A percentile compares a stretch with the other conserved stretches of the same genome.
phyloP scores from a whole-genome alignment of 331 rosid genomes.

The Erythrophleum ivorense region DNA sequence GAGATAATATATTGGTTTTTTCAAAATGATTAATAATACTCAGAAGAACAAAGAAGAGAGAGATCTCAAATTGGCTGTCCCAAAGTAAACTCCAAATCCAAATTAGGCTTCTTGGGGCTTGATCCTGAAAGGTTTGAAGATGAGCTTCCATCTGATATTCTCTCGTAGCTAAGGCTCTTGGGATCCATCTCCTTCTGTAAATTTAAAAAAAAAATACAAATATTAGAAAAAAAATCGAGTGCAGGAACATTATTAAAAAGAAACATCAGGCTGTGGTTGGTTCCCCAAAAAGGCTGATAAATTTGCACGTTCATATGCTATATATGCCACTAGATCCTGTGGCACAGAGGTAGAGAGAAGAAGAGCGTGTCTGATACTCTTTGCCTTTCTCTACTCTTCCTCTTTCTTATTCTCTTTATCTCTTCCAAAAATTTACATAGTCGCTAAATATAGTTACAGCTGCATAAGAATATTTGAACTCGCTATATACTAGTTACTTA shows the following conservation, averaged over 20 bases:
- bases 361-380: no score
- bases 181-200: constrained; percentile 75
- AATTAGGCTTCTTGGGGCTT: constrained; percentile 78
- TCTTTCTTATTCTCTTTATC: no score
- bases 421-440: no score
- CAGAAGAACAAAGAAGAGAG: constrained; percentile 32
- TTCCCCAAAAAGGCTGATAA: constrained; percentile 62
- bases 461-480: neutral
- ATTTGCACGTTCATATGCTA: constrained; percentile 48
- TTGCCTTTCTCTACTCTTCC: no score
- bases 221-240: neutral
- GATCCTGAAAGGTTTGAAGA: constrained; percentile 69
- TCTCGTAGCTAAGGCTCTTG: constrained; percentile 78
- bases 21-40: constrained; percentile 43
- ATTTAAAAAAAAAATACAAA: neutral
- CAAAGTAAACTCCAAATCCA: constrained; percentile 98
- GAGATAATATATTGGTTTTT: constrained; percentile 26
- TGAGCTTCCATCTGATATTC: constrained; percentile 85
- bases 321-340: neutral
- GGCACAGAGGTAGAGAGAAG: no score
- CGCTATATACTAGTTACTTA: neutral
- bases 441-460: no score
- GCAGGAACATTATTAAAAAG: neutral
- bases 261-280: constrained; percentile 30
- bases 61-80: constrained; percentile 74